These are phyloP conservation scores for Telfairia occidentalis DNA, from an alignment of 331 rosid genomes.

Conservation along the genomic window DNA sequence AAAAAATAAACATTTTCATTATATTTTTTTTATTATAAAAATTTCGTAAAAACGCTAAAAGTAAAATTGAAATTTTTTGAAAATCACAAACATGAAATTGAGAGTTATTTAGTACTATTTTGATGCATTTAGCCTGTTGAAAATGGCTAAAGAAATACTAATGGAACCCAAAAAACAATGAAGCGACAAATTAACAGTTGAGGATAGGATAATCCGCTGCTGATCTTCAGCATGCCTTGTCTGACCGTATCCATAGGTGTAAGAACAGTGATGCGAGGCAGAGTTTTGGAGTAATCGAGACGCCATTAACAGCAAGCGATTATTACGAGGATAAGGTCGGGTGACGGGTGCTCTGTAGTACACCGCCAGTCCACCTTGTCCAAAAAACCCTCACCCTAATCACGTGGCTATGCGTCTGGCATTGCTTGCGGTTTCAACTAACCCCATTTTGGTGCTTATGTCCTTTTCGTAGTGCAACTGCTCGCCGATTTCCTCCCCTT, in stretches of 20 bases:
- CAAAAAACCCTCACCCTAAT: neutral
- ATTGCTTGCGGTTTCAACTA: slow-evolving; percentile 9
- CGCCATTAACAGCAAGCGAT: slow-evolving; percentile 9
- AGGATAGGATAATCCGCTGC: neutral
- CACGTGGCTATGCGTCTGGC: neutral
- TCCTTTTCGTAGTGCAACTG: neutral
- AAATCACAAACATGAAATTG: too few species aligned
- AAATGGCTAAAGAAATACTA: too few species aligned
- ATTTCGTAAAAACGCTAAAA: too few species aligned
- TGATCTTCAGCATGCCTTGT: neutral
- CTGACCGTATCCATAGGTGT: neutral
- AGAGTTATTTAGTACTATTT: too few species aligned
- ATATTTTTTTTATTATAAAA: too few species aligned
- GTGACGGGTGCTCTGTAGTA: neutral
- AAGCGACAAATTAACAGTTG: neutral
- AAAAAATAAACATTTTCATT: too few species aligned
- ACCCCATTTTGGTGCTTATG: neutral
- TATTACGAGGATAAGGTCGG: slow-evolving; percentile 2
- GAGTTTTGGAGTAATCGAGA: slow-evolving; percentile 4
- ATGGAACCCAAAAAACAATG: neutral
- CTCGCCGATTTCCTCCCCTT: neutral
- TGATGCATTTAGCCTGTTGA: too few species aligned
- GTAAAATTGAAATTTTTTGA: too few species aligned
- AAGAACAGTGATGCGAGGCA: neutral
- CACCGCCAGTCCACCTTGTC: neutral